These are phyloP conservation scores for Phylloporus scabripes DNA, from an alignment of 768 basidiomycete genomes.

Conservation along the genomic window DNA sequence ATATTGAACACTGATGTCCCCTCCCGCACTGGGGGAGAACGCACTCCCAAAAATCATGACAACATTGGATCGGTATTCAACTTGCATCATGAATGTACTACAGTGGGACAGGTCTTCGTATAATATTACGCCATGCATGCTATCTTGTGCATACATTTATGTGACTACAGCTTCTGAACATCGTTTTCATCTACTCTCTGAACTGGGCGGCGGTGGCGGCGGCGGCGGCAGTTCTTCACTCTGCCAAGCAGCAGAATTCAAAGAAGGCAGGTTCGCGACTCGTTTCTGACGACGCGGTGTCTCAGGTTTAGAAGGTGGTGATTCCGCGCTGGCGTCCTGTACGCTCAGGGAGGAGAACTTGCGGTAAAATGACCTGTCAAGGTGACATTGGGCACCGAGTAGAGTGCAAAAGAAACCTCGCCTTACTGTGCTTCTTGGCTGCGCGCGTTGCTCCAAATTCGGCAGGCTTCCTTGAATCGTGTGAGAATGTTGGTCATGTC, in stretches of 20 bases:
- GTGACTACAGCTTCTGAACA: too few relatives aligned
- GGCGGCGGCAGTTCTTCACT: conserved; percentile 39
- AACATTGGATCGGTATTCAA: not conserved
- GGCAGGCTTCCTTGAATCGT: conserved; percentile 72
- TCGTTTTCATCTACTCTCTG: not conserved
- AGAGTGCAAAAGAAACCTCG: too few relatives aligned
- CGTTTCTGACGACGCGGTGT: conserved; percentile 21
- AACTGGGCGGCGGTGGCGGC: conserved; percentile 31
- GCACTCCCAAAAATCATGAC: not conserved
- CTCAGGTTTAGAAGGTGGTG: not conserved
- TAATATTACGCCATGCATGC: not conserved
- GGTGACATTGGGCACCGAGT: not conserved
- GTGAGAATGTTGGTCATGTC: conserved; percentile 68
- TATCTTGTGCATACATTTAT: not conserved
- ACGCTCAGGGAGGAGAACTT: conserved; percentile 30
- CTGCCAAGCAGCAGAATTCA: conserved; percentile 50
- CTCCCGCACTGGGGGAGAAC: not conserved
- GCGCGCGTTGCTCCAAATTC: conserved; percentile 65
- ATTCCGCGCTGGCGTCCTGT: conserved; percentile 12
- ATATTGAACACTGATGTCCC: not conserved
- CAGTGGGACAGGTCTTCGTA: not conserved
- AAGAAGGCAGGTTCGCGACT: conserved; percentile 39
- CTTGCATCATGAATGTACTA: not conserved
- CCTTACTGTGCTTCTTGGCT: conserved; percentile 72
- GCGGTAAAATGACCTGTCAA: conserved; percentile 17